Percentiles rank a stretch among this genome's conserved stretches.
Evolutionary conservation across 2,329 filamentous ascomycete genomes (phyloP).

Genomic region (Grosmannia penicillata): DNA sequence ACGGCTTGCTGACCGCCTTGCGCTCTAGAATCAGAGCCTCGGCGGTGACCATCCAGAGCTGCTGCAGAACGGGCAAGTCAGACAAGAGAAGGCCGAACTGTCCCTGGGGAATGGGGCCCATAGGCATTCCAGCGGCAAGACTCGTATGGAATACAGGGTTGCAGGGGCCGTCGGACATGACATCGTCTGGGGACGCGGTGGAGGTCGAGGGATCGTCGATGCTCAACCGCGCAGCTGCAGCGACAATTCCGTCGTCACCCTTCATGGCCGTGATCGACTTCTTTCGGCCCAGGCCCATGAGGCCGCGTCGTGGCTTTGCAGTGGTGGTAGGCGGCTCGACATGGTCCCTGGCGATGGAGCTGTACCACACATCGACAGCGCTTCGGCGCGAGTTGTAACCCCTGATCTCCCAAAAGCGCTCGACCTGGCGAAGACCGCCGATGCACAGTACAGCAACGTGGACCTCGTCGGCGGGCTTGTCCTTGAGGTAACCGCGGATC

Average conservation of each 20-base stretch:
- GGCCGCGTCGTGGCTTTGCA: conserved; percentile 33
- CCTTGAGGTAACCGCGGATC: conserved; percentile 46
- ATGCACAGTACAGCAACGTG: conserved; percentile 45
- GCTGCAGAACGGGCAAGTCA: conserved; percentile 42
- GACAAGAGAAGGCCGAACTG: conserved; percentile 33
- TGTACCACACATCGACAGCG: conserved; percentile 46
- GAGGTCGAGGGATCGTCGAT: neutral
- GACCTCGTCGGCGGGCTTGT: conserved; percentile 46
- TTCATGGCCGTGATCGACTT: conserved; percentile 30
- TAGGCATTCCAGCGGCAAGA: conserved; percentile 45
- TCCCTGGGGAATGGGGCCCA: conserved; percentile 37
- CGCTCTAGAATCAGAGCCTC: conserved; percentile 47
- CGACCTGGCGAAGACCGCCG: conserved; percentile 47
- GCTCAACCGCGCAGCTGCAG: neutral
- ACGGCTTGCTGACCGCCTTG: conserved; percentile 39
- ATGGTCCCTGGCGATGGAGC: conserved; percentile 30
- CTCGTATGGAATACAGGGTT: conserved; percentile 43
- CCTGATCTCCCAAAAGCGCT: conserved; percentile 51
- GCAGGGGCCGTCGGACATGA: conserved; percentile 12
- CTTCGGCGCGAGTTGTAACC: conserved; percentile 46
- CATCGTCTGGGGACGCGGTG: conserved; percentile 8
- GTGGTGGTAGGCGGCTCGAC: conserved; percentile 26
- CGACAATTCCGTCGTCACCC: conserved; percentile 17
- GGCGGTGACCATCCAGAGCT: conserved; percentile 48
- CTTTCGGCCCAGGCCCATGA: conserved; percentile 41